These are phyloP conservation scores for Davidsoniella virescens DNA, from an alignment of 2,329 filamentous ascomycete genomes.

Conservation along the genomic window DNA sequence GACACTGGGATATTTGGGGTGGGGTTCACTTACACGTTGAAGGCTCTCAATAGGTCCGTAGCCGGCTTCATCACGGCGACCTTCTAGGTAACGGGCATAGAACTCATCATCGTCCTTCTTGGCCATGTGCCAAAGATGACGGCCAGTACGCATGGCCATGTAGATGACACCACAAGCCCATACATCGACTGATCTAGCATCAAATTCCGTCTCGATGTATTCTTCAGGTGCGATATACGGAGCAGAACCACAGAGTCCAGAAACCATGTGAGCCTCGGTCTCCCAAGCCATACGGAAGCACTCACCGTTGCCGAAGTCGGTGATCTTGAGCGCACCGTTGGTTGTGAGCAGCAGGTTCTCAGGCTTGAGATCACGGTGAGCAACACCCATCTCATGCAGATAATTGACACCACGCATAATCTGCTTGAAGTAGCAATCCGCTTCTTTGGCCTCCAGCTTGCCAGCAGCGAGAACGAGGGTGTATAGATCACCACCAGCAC, in stretches of 20 bases:
- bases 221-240: conserved; percentile 97
- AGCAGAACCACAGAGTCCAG: conserved; percentile 85
- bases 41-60: conserved; percentile 93
- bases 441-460: conserved; percentile 81
- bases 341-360: conserved; percentile 91
- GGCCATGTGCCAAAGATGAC: conserved; percentile 92
- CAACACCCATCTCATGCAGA: conserved; percentile 98
- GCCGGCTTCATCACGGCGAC: conserved; percentile 82
- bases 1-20: background rate
- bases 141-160: conserved; percentile 96
- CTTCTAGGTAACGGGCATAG: conserved; percentile 84
- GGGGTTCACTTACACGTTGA: conserved; percentile 60
- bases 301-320: conserved; percentile 96
- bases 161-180: conserved; percentile 99
- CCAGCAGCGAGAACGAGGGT: conserved; percentile 80
- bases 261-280: conserved; percentile 94
- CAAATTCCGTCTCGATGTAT: conserved; percentile 88
- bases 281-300: conserved; percentile 99
- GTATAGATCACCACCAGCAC: conserved; percentile 88
- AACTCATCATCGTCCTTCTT: conserved; percentile 97
- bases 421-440: conserved; percentile 98
- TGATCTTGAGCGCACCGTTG: conserved; percentile 87
- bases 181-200: conserved; percentile 91
- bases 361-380: conserved; percentile 89
- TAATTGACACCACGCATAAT: conserved; percentile 98